Percentiles rank a stretch among this genome's conserved stretches.
These are phyloP conservation scores for Plenodomus tracheiphilus DNA, from an alignment of 2,329 filamentous ascomycete genomes.

Conservation along the genomic window DNA sequence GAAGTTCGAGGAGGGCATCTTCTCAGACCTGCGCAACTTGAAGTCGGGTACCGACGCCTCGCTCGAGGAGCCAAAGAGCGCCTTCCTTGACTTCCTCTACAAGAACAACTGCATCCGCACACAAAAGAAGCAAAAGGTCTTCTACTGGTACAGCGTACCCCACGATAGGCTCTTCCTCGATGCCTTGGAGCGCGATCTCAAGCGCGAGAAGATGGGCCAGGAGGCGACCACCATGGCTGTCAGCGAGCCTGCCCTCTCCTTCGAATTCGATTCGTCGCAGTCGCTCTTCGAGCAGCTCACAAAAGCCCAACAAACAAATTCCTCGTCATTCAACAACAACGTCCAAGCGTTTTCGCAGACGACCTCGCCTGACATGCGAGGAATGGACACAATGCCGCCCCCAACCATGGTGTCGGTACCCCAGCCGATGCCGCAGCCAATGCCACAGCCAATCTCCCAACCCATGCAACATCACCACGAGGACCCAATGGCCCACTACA, in stretches of 20 bases:
- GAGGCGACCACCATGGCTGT: slow-evolving; percentile 96
- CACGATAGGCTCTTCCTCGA: slow-evolving; percentile 97
- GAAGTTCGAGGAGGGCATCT: slow-evolving; percentile 99
- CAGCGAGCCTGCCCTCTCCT: slow-evolving; percentile 94
- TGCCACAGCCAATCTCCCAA: slow-evolving; percentile 49
- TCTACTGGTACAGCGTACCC: slow-evolving; percentile 99
- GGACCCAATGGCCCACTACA: slow-evolving; percentile 71
- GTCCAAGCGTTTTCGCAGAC: slow-evolving; percentile 71
- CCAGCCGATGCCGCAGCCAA: slow-evolving; percentile 37
- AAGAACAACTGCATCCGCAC: slow-evolving; percentile 99
- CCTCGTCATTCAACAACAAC: slow-evolving; percentile 86
- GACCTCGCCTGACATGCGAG: slow-evolving; percentile 84
- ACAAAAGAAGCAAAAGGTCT: slow-evolving; percentile 99
- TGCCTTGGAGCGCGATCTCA: slow-evolving; percentile 93
- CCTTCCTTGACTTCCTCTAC: slow-evolving; percentile 97
- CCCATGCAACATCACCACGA: slow-evolving; percentile 56
- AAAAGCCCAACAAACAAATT: slow-evolving; percentile 98
- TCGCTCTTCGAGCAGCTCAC: slow-evolving; percentile 99
- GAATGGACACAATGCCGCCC: slow-evolving; percentile 92
- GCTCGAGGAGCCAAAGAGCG: slow-evolving; percentile 97
- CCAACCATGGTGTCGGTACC: slow-evolving; percentile 72
- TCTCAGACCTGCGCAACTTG: slow-evolving; percentile 95
- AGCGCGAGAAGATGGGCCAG: slow-evolving; percentile 99
- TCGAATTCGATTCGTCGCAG: slow-evolving; percentile 98
- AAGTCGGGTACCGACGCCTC: slow-evolving; percentile 98